These are phyloP conservation scores for Claviceps quebecensis DNA, from an alignment of 2,329 filamentous ascomycete genomes.

Conservation along the genomic window DNA sequence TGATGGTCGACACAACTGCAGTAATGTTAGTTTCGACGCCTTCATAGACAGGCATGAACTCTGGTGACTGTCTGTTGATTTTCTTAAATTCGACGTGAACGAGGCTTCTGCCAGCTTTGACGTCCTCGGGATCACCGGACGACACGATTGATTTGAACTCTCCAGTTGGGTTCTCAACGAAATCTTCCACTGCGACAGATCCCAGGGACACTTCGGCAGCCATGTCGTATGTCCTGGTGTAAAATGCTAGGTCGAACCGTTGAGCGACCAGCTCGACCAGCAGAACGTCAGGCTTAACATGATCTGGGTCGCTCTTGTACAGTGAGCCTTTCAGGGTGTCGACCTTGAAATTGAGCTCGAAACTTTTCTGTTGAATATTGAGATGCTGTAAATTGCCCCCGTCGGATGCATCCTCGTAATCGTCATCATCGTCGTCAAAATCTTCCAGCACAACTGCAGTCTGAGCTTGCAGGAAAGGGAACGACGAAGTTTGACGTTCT, in stretches of 20 bases:
- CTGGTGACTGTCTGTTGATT: slow-evolving; percentile 80
- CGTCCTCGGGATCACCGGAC: slow-evolving; percentile 59
- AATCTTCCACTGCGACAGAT: slow-evolving; percentile 81
- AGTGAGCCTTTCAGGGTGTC: slow-evolving; percentile 88
- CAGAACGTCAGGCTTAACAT: slow-evolving; percentile 60
- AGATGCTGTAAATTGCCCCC: slow-evolving; percentile 41
- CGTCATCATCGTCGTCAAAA: slow-evolving; percentile 53
- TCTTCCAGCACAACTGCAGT: slow-evolving; percentile 70
- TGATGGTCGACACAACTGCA: slow-evolving; percentile 86
- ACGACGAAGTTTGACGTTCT: slow-evolving; percentile 53
- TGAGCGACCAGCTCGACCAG: slow-evolving; percentile 87
- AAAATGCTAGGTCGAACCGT: slow-evolving; percentile 75
- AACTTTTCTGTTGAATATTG: slow-evolving; percentile 75
- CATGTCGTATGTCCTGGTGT: slow-evolving; percentile 83
- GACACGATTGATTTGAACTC: slow-evolving; percentile 98
- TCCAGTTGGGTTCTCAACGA: slow-evolving; percentile 74
- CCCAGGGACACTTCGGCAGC: slow-evolving; percentile 79
- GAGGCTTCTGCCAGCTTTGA: slow-evolving; percentile 63
- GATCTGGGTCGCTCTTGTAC: slow-evolving; percentile 71
- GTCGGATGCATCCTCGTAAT: slow-evolving; percentile 53
- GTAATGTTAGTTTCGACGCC: slow-evolving; percentile 89
- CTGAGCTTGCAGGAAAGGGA: slow-evolving; percentile 57
- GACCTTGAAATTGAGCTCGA: slow-evolving; percentile 94
- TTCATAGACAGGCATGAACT: slow-evolving; percentile 84
- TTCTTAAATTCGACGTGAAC: slow-evolving; percentile 81